These are phyloP conservation scores for Lentinula boryana DNA, from an alignment of 768 basidiomycete genomes.

Conservation along the genomic window DNA sequence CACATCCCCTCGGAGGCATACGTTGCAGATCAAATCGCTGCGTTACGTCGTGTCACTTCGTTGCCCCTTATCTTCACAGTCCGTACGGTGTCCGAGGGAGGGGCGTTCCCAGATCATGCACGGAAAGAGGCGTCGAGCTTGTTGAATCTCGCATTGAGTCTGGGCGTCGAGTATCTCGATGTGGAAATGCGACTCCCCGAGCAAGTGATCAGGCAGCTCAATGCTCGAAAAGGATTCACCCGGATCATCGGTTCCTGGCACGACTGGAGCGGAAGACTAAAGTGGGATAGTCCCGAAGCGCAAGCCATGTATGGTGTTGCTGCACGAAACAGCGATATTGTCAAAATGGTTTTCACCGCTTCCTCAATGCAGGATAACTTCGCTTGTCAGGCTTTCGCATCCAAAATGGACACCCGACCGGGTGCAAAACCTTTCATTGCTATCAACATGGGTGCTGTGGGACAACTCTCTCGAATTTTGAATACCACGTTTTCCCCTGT, in stretches of 20 bases:
- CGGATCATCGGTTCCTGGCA: slow-evolving; percentile 92
- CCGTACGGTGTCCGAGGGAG: slow-evolving; percentile 83
- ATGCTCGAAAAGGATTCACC: slow-evolving; percentile 59
- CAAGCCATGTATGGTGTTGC: slow-evolving; percentile 68
- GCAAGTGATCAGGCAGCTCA: slow-evolving; percentile 52
- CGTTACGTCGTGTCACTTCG: slow-evolving; percentile 66
- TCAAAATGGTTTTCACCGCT: slow-evolving; percentile 91
- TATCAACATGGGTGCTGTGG: slow-evolving; percentile 87
- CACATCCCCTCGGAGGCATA: slow-evolving; percentile 64
- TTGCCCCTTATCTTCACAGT: slow-evolving; percentile 93
- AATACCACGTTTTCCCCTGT: slow-evolving; percentile 86
- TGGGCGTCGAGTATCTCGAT: slow-evolving; percentile 91
- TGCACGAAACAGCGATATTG: slow-evolving; percentile 70
- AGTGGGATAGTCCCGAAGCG: slow-evolving; percentile 68
- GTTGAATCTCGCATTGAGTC: slow-evolving; percentile 68
- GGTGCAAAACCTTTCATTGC: slow-evolving; percentile 81
- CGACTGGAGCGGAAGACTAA: slow-evolving; percentile 82
- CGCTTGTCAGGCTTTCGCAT: slow-evolving; percentile 65
- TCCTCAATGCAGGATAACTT: slow-evolving; percentile 72
- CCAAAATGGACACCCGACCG: slow-evolving; percentile 32
- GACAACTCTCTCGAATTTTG: slow-evolving; percentile 87
- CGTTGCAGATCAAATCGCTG: slow-evolving; percentile 75
- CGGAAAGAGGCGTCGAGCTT: slow-evolving; percentile 69
- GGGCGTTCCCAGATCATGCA: slow-evolving; percentile 79
- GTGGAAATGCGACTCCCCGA: slow-evolving; percentile 78